These are phyloP conservation scores for Carex parvula DNA, from an alignment of 176 grass and related monocot species.

Conservation along the genomic window DNA sequence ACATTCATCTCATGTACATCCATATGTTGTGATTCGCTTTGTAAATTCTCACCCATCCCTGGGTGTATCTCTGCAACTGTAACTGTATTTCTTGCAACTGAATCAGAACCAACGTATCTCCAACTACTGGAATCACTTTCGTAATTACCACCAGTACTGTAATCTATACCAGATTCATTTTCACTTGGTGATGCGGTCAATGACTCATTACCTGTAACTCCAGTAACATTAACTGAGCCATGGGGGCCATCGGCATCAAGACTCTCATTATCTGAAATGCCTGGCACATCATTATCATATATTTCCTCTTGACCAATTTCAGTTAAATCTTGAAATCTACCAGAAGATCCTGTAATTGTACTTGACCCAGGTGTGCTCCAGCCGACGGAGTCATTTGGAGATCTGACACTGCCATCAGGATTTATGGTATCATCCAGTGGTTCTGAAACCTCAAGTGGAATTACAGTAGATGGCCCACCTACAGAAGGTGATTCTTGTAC, in stretches of 20 bases:
- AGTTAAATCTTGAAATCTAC: slow-evolving; percentile 12
- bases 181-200: slow-evolving; percentile 1
- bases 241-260: slow-evolving; percentile 14
- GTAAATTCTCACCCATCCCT: not conserved
- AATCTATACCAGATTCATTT: slow-evolving; percentile 12
- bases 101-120: not conserved
- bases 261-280: not conserved
- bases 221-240: not conserved
- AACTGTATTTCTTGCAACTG: not conserved
- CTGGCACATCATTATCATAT: not conserved
- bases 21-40: slow-evolving; percentile 1
- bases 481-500: slow-evolving; percentile 18
- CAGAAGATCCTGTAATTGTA: not conserved
- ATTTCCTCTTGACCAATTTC: slow-evolving; percentile 13
- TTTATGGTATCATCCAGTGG: not conserved
- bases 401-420: not conserved
- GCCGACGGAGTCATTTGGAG: not conserved
- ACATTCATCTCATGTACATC: slow-evolving; percentile 10
- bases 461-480: not conserved
- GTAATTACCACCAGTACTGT: not conserved
- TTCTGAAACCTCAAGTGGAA: slow-evolving; percentile 12
- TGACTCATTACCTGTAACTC: not conserved
- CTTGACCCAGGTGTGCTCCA: slow-evolving; percentile 14
- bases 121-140: slow-evolving; percentile 14
- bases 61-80: not conserved